A percentile compares a stretch with the other conserved stretches of the same genome.
Conservation (phyloP, 306 rosid genomes). For the Ceratonia siliqua region DNA sequence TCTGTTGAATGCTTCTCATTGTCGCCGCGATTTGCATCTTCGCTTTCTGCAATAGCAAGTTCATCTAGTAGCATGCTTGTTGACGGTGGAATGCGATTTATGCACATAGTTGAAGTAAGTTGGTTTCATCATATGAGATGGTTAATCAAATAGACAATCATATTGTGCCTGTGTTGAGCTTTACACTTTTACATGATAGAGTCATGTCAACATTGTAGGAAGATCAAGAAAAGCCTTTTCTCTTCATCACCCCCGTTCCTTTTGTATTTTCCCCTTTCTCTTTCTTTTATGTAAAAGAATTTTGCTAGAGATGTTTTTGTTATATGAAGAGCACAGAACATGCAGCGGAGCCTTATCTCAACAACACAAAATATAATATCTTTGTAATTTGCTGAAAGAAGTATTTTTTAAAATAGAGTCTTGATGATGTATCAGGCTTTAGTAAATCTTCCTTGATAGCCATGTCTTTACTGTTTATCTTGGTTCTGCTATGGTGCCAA, state of each 20-base stretch:
- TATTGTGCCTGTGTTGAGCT: slow-evolving; percentile 1
- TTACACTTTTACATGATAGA: slow-evolving; percentile 16
- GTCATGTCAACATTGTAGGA: slow-evolving; percentile 5
- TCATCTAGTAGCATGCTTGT: slow-evolving; percentile 66
- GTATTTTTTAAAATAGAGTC: background rate
- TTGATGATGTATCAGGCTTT: background rate
- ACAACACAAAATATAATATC: background rate
- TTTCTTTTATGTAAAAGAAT: background rate
- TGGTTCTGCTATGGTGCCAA: slow-evolving; percentile 17
- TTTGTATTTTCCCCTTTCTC: background rate
- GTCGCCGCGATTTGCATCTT: slow-evolving; percentile 68
- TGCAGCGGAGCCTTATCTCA: background rate
- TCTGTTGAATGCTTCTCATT: slow-evolving; percentile 58
- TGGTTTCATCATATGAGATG: slow-evolving; percentile 29
- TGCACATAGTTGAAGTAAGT: slow-evolving; percentile 82
- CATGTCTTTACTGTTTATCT: slow-evolving; percentile 11
- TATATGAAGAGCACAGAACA: slow-evolving; percentile 4
- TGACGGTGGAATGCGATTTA: slow-evolving; percentile 82
- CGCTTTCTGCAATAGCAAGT: slow-evolving; percentile 67
- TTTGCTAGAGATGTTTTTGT: slow-evolving; percentile 11
- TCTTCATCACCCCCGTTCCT: no score
- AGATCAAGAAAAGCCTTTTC: slow-evolving; percentile 1
- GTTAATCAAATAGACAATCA: slow-evolving; percentile 27
- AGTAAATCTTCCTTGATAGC: slow-evolving; percentile 31
- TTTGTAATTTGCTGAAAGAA: slow-evolving; percentile 14